These are phyloP conservation scores for Balakata baccata DNA, from an alignment of 345 rosid species.

Conservation along the genomic window DNA sequence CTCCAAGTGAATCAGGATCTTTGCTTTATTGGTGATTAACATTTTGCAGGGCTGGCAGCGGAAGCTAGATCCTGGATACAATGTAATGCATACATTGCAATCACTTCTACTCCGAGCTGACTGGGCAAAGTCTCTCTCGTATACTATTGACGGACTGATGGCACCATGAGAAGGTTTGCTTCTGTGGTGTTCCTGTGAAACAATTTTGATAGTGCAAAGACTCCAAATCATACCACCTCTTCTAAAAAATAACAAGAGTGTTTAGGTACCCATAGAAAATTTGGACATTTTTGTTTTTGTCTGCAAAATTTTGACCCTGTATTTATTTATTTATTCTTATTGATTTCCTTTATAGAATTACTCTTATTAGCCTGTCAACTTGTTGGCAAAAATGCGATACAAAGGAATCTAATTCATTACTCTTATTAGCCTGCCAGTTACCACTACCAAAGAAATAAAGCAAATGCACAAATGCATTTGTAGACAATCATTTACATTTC, in stretches of 20 bases:
- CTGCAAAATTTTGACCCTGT: conserved; percentile 26
- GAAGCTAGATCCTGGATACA: conserved; percentile 85
- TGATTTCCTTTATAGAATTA: conserved; percentile 9
- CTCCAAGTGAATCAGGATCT: not conserved
- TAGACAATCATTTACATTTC: no score
- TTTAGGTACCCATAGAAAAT: not conserved
- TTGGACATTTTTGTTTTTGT: conserved; percentile 1
- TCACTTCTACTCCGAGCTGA: conserved; percentile 72
- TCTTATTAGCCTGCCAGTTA: no score
- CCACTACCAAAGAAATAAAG: no score
- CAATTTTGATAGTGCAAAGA: conserved; percentile 38
- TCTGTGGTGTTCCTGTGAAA: conserved; percentile 23
- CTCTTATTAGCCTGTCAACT: conserved; percentile 13
- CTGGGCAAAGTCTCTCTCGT: conserved; percentile 89
- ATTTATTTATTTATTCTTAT: conserved; percentile 14
- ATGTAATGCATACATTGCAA: conserved; percentile 82
- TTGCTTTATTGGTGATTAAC: conserved; percentile 6
- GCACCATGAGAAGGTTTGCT: conserved; percentile 53
- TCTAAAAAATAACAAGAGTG: conserved; percentile 23
- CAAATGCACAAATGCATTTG: no score
- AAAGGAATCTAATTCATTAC: not conserved
- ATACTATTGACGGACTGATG: conserved; percentile 96
- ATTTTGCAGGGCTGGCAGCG: conserved; percentile 84
- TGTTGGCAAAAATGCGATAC: conserved; percentile 9
- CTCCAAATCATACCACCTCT: conserved; percentile 25